Evolutionary conservation across 768 basidiomycete genomes (phyloP).

Genomic region (Suillus brevipes): DNA sequence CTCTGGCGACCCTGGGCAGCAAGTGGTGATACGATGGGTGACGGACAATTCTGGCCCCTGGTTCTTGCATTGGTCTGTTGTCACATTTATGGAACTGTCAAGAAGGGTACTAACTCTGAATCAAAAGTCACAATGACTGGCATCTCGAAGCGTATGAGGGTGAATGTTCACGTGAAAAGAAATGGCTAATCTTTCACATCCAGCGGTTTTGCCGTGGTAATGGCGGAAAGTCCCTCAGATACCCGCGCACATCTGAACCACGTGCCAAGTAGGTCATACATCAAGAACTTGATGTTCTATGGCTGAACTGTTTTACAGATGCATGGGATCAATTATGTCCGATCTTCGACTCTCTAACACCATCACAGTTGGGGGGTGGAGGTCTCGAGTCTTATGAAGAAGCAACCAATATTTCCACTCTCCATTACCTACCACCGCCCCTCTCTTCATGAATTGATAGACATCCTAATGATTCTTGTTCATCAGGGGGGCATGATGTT

Average conservation of each 20-base stretch:
- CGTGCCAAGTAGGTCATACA: background rate
- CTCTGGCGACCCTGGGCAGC: constrained; percentile 31
- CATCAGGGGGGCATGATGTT: background rate
- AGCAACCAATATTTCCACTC: constrained; percentile 20
- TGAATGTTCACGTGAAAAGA: background rate
- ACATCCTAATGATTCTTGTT: background rate
- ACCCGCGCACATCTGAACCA: background rate
- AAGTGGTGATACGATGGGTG: constrained; percentile 54
- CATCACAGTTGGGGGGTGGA: constrained; percentile 22
- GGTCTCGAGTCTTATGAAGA: constrained; percentile 18
- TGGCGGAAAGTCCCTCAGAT: constrained; percentile 27
- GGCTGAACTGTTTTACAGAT: constrained; percentile 10
- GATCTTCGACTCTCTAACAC: constrained; percentile 17
- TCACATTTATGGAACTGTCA: background rate
- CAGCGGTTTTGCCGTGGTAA: constrained; percentile 32
- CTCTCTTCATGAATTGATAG: too few relatives aligned
- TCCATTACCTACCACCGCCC: constrained; percentile 13
- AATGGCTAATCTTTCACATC: background rate
- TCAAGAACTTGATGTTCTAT: background rate
- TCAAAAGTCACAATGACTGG: constrained; percentile 19
- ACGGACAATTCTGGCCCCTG: constrained; percentile 68
- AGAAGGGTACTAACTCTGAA: background rate
- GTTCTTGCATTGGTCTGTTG: constrained; percentile 30
- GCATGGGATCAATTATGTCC: constrained; percentile 30
- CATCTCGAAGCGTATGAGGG: constrained; percentile 20